Evolutionary conservation across 1,284 basidiomycete species (phyloP).

Genomic region (Wallemia ichthyophaga): DNA sequence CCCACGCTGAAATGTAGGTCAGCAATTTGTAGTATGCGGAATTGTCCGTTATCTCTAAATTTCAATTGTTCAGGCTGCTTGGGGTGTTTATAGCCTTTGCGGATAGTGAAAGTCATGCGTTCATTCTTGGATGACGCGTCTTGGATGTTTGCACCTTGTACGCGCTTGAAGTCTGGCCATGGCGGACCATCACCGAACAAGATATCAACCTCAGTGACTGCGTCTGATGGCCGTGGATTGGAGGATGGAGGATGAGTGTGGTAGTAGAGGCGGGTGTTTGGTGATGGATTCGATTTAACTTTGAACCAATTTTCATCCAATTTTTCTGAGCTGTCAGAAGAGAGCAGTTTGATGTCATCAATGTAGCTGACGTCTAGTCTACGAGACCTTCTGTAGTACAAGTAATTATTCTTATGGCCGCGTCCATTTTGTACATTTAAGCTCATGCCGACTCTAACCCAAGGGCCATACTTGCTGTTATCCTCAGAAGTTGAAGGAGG

Average conservation of each 20-base stretch:
- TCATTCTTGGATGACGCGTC: no score
- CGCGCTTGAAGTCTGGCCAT: conserved; percentile 32
- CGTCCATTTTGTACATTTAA: neutral
- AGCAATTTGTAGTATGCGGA: conserved; percentile 23
- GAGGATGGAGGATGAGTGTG: neutral
- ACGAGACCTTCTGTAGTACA: conserved; percentile 17
- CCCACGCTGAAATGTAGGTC: conserved; percentile 62
- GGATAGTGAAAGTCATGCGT: neutral
- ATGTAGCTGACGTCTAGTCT: conserved; percentile 52
- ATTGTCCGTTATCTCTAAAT: neutral
- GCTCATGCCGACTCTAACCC: neutral
- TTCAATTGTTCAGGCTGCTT: neutral
- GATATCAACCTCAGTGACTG: conserved; percentile 12
- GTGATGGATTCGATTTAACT: conserved; percentile 3
- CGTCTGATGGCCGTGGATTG: conserved; percentile 5
- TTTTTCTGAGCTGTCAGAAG: conserved; percentile 9
- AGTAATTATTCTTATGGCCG: neutral
- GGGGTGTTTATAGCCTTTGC: neutral
- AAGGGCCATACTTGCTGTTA: conserved; percentile 6
- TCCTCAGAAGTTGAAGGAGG: neutral
- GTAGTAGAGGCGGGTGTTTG: neutral
- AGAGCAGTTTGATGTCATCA: conserved; percentile 23
- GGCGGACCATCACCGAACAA: neutral
- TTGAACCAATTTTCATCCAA: conserved; percentile 14
- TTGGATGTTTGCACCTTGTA: conserved; percentile 24